These are phyloP conservation scores for Anthracocystis walkeri DNA, from an alignment of 1,284 basidiomycete species.

Conservation along the genomic window DNA sequence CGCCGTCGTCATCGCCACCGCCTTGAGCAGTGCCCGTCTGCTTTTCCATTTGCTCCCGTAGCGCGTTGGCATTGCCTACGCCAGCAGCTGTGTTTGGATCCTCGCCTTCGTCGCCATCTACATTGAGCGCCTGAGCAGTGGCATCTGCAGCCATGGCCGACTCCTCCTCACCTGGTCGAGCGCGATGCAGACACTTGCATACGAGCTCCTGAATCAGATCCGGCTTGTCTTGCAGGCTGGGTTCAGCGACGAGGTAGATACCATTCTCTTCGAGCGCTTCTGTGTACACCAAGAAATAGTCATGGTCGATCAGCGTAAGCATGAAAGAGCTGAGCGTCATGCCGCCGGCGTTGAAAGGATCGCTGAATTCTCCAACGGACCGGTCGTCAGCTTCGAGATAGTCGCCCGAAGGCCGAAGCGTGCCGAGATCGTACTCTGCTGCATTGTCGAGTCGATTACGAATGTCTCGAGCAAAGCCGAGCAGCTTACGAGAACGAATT, in stretches of 20 bases:
- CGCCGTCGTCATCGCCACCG: conserved; percentile 69
- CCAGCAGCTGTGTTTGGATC: conserved; percentile 23
- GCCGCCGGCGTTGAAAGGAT: conserved; percentile 12
- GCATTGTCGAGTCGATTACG: conserved; percentile 90
- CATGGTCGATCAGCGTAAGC: conserved; percentile 82
- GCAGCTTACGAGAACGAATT: conserved; percentile 90
- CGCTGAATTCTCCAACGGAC: conserved; percentile 25
- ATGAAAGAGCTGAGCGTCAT: conserved; percentile 82
- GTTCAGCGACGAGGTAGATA: conserved; percentile 91
- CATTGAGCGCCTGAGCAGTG: conserved; percentile 34
- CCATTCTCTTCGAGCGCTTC: conserved; percentile 88
- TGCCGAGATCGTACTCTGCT: conserved; percentile 89
- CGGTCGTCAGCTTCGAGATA: conserved; percentile 38
- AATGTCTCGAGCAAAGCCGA: conserved; percentile 77
- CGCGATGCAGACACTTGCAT: conserved; percentile 77
- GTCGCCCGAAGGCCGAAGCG: conserved; percentile 65
- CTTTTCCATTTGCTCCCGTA: conserved; percentile 46
- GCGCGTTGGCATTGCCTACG: conserved; percentile 22
- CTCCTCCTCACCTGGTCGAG: conserved; percentile 52
- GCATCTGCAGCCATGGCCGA: conserved; percentile 42
- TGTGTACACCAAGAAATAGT: conserved; percentile 95
- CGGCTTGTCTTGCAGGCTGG: conserved; percentile 83
- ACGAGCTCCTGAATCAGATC: conserved; percentile 85
- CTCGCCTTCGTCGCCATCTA: conserved; percentile 42
- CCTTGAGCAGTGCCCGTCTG: conserved; percentile 63